These are phyloP conservation scores for Litsea cubeba DNA, from an alignment of 164 flowering plant species.

Conservation along the genomic window DNA sequence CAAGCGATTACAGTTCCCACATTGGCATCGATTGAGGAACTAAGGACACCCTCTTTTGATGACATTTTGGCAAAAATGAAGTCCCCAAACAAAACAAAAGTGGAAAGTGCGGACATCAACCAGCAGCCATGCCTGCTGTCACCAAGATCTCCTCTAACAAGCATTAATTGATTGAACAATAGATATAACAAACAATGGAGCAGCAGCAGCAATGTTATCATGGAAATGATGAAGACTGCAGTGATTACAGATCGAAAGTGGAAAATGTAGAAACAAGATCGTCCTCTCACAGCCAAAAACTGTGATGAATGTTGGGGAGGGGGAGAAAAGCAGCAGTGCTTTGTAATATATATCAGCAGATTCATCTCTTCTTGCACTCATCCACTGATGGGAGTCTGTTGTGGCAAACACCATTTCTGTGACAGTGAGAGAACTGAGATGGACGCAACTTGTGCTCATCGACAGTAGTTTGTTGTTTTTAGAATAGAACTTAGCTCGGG, in stretches of 20 bases:
- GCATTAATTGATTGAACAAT: slow-evolving; percentile 31
- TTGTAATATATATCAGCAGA: no score
- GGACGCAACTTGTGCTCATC: no score
- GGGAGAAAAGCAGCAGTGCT: no score
- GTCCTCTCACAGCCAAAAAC: neutral
- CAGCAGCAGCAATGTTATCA: neutral
- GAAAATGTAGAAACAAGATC: neutral
- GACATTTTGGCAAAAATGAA: slow-evolving; percentile 18
- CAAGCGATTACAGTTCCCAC: slow-evolving; percentile 46
- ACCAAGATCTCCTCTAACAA: slow-evolving; percentile 56
- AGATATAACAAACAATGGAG: neutral
- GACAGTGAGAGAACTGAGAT: no score
- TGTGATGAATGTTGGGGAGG: neutral
- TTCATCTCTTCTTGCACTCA: no score
- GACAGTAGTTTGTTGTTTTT: no score
- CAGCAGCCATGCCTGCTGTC: slow-evolving; percentile 10
- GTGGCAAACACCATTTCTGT: no score
- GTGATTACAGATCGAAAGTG: neutral
- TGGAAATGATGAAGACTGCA: neutral
- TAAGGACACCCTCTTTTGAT: slow-evolving; percentile 36
- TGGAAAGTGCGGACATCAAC: slow-evolving; percentile 26
- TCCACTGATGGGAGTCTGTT: no score
- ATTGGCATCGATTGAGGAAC: slow-evolving; percentile 54
- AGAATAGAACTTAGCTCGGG: no score
- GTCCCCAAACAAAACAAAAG: slow-evolving; percentile 22